Evolutionary conservation across 345 rosid genomes (phyloP).

Genomic region (Cochlearia excelsa): DNA sequence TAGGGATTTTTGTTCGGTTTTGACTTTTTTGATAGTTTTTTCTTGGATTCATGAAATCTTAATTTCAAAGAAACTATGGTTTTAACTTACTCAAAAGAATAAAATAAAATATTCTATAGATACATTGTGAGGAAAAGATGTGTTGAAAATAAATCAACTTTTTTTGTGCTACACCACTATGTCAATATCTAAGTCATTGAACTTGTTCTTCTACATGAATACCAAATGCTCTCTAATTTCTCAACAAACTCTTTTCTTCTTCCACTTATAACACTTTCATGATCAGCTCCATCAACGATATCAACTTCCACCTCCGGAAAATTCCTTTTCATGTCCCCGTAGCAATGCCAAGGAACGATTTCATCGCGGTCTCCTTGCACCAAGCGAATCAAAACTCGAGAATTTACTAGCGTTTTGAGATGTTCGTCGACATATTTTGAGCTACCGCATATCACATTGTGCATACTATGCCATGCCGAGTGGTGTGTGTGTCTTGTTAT

Average conservation of each 20-base stretch:
- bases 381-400: slow-evolving; percentile 39
- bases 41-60: too few species aligned
- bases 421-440: slow-evolving; percentile 52
- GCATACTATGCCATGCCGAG: slow-evolving; percentile 91
- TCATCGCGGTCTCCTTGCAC: slow-evolving; percentile 58
- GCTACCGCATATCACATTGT: slow-evolving; percentile 76
- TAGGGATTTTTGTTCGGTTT: too few species aligned
- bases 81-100: too few species aligned
- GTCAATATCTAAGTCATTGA: neutral
- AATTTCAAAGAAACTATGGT: too few species aligned
- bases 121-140: too few species aligned
- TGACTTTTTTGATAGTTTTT: too few species aligned
- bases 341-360: slow-evolving; percentile 57
- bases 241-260: slow-evolving; percentile 30
- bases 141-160: too few species aligned
- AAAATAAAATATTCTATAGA: too few species aligned
- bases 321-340: slow-evolving; percentile 44
- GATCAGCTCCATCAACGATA: slow-evolving; percentile 47
- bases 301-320: slow-evolving; percentile 46
- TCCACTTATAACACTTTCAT: slow-evolving; percentile 35
- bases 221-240: slow-evolving; percentile 28
- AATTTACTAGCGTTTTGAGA: slow-evolving; percentile 38
- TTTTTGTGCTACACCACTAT: too few species aligned
- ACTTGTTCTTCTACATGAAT: slow-evolving; percentile 18
- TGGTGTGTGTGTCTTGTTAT: slow-evolving; percentile 79